Evolutionary conservation across 768 basidiomycete species (phyloP), one percentile per base, ranked within the genome.

Genomic region (Hydnomerulius pinastri): DNA sequence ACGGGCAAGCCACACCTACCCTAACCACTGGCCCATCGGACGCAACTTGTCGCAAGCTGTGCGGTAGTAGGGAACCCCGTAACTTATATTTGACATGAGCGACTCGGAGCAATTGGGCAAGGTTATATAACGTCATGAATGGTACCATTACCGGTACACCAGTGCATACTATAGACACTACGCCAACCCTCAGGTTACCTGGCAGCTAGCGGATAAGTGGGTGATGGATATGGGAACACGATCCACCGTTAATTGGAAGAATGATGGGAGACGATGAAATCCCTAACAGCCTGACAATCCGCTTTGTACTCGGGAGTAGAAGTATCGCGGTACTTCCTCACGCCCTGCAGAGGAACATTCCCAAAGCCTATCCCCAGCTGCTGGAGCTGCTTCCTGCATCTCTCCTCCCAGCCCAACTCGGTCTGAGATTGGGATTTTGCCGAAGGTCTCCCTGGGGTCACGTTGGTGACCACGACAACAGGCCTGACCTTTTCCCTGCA

Each of bases 381-480:
- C 38, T 4, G 29, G 1, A 66, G 51, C 38, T 59, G 62, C 17
- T 48, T 47, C 35, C 11, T 53, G 20, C 63, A 64, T 42, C 56
- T 62, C 49, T 37, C 35, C 18, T 57, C 47, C 63, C 61, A 66
- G 13, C 40, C 43, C n/a, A 11, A 28, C 20, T 41, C 55, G 6
- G 53, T 54, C 1, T 53, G 44, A 2, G 48, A n/a, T n/a, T n/a
- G n/a, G n/a, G n/a, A n/a, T n/a, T n/a, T n/a, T n/a, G n/a, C n/a
- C n/a, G n/a, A n/a, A n/a, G n/a, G n/a, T n/a, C n/a, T n/a, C n/a
- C n/a, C n/a, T n/a, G n/a, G 29, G 33, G 55, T 46, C 64, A 64
- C 66, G 23, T 61, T 61, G 24, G 61, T 64, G 11, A 64, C 57
- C 17, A 64, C 51, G 33, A 64, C 37, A 38, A 63, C 61, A 9